Percentiles rank a stretch among this genome's conserved stretches.
Conservation (phyloP, 2,329 filamentous ascomycete genomes). For the Trichoderma polysporum region DNA sequence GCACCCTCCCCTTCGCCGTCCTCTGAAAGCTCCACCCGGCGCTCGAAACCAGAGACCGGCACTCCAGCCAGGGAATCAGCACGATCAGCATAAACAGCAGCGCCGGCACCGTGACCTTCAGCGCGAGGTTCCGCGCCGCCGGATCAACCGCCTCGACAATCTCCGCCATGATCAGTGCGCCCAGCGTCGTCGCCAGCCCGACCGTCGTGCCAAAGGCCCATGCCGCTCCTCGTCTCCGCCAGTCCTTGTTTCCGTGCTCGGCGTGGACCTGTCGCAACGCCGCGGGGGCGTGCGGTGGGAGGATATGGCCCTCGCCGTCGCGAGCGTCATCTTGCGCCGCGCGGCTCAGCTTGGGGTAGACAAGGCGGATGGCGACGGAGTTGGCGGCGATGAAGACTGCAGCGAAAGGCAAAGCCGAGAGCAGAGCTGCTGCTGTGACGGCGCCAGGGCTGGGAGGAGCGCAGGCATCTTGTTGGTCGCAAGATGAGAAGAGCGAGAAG, state of each 20-base stretch:
- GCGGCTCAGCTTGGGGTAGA: slow-evolving; percentile 72
- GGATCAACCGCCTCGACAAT: slow-evolving; percentile 74
- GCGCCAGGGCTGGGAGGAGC: slow-evolving; percentile 44
- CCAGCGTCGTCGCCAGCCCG: slow-evolving; percentile 73
- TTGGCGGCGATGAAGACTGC: slow-evolving; percentile 66
- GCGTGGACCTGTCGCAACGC: slow-evolving; percentile 59
- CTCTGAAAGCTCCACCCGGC: slow-evolving; percentile 63
- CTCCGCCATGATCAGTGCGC: slow-evolving; percentile 79
- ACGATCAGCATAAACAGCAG: slow-evolving; percentile 71
- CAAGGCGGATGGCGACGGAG: slow-evolving; percentile 61
- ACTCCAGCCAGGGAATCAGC: slow-evolving; percentile 75
- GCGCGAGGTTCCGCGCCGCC: slow-evolving; percentile 63
- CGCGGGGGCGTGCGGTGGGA: slow-evolving; percentile 62
- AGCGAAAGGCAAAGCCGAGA: slow-evolving; percentile 69
- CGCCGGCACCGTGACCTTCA: slow-evolving; percentile 67
- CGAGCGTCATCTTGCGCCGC: slow-evolving; percentile 44
- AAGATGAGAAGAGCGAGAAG: slow-evolving; percentile 46
- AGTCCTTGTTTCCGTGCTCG: slow-evolving; percentile 55
- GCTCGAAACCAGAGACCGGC: slow-evolving; percentile 61
- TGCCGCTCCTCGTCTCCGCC: slow-evolving; percentile 54
- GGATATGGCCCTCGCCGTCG: slow-evolving; percentile 61
- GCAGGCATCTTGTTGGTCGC: slow-evolving; percentile 56
- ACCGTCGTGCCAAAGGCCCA: slow-evolving; percentile 74
- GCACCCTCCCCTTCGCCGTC: slow-evolving; percentile 54
- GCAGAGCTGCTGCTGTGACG: slow-evolving; percentile 46